Conservation (phyloP, 2,329 filamentous ascomycete genomes). For the Sclerotinia sclerotiorum region DNA sequence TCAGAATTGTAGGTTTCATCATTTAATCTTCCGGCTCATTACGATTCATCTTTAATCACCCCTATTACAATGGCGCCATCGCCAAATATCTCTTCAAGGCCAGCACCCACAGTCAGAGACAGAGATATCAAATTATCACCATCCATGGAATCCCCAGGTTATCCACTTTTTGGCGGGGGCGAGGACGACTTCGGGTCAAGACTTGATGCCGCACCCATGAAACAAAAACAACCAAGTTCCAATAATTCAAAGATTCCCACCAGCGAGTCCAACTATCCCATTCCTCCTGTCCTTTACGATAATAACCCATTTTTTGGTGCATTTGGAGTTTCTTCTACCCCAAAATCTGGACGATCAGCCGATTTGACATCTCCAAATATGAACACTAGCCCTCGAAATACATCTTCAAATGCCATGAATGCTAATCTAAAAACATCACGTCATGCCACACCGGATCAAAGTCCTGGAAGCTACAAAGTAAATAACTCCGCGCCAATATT, state of each 20-base stretch:
- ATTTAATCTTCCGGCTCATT: constrained; percentile 36
- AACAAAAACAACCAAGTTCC: constrained; percentile 29
- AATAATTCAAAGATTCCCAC: constrained; percentile 27
- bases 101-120: constrained; percentile 25
- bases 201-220: constrained; percentile 31
- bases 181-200: constrained; percentile 29
- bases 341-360: constrained; percentile 26
- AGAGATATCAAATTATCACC: constrained; percentile 31
- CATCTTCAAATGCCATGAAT: constrained; percentile 29
- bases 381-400: constrained; percentile 27
- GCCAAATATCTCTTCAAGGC: constrained; percentile 28
- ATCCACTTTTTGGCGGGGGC: constrained; percentile 28
- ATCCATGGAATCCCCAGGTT: constrained; percentile 25
- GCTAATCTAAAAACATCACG: constrained; percentile 25
- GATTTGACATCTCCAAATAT: constrained; percentile 29
- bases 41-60: constrained; percentile 35
- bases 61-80: constrained; percentile 35
- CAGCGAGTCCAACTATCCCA: constrained; percentile 28
- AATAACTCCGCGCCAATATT: constrained; percentile 30
- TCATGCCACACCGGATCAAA: constrained; percentile 25
- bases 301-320: constrained; percentile 31
- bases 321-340: constrained; percentile 34
- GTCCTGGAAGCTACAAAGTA: constrained; percentile 22
- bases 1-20: constrained; percentile 36
- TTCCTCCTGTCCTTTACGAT: constrained; percentile 24